Conservation (phyloP, 177 flowering plant species). For the Vitis hybrid region DNA sequence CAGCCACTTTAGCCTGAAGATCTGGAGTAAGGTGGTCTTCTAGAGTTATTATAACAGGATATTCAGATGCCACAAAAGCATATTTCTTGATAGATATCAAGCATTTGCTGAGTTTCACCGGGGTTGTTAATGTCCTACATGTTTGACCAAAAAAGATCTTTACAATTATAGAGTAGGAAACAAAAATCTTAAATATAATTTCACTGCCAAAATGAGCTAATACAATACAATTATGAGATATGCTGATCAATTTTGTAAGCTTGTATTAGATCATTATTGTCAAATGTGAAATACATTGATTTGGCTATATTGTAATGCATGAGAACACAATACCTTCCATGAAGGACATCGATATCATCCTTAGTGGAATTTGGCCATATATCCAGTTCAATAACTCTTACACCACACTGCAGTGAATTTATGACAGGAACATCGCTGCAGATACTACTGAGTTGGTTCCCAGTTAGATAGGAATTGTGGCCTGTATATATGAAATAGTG, state of each 20-base stretch:
- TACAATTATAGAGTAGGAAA: too few species aligned
- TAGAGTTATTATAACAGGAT: constrained; percentile 30
- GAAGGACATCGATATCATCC: constrained; percentile 18
- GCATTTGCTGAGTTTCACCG: constrained; percentile 26
- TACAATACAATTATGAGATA: too few species aligned
- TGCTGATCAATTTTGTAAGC: too few species aligned
- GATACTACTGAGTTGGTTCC: constrained; percentile 24
- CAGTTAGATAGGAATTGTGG: constrained; percentile 26
- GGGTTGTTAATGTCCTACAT: constrained; percentile 26
- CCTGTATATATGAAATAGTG: constrained; percentile 24
- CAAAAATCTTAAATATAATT: too few species aligned
- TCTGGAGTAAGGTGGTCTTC: constrained; percentile 29
- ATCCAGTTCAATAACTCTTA: constrained; percentile 22
- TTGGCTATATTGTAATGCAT: too few species aligned
- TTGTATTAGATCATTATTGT: too few species aligned
- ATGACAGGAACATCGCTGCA: constrained; percentile 19
- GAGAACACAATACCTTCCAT: constrained; percentile 19
- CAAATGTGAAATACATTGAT: too few species aligned
- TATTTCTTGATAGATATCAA: constrained; percentile 24
- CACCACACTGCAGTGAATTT: constrained; percentile 17
- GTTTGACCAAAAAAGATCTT: too few species aligned
- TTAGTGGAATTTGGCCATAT: constrained; percentile 20
- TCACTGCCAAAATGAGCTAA: too few species aligned
- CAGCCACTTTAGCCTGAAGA: constrained; percentile 28
- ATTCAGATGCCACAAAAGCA: constrained; percentile 25